phyloP scores from a whole-genome alignment of 176 grass and related monocot genomes.

The Ampelocalamus luodianensis region DNA sequence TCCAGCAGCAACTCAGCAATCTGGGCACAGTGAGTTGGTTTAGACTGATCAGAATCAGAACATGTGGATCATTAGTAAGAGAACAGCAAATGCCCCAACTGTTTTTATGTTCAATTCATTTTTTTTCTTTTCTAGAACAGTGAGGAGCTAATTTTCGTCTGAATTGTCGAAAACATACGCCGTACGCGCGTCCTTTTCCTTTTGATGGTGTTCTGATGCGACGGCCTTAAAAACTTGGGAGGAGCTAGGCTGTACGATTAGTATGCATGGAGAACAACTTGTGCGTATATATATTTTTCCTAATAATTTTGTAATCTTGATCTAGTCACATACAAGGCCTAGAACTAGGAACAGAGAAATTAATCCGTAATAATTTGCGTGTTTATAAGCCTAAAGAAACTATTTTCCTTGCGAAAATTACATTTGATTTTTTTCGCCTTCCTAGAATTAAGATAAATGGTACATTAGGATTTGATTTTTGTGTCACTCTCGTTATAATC shows the following conservation, averaged over 20 bases:
- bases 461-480: not conserved
- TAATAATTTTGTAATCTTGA: not conserved
- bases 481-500: conserved; percentile 25
- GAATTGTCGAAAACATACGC: not conserved
- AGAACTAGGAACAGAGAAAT: not conserved
- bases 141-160: not conserved
- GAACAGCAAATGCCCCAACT: conserved; percentile 8
- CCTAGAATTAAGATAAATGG: not conserved
- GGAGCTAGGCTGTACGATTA: not conserved
- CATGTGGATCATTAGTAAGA: not conserved
- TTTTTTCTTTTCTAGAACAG: not conserved
- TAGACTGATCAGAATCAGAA: not conserved
- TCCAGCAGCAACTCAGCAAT: conserved; percentile 70
- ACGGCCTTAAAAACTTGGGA: not conserved
- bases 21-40: conserved; percentile 41
- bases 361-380: not conserved
- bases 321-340: not conserved
- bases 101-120: not conserved
- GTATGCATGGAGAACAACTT: not conserved
- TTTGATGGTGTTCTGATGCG: conserved; percentile 27
- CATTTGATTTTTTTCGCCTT: not conserved
- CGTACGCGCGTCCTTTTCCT: not conserved
- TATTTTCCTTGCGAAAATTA: not conserved
- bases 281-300: not conserved
- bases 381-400: not conserved